Percentiles rank a stretch among this genome's conserved stretches.
phyloP scores from a whole-genome alignment of 179 eudicot species.

The Pouteria campechiana region DNA sequence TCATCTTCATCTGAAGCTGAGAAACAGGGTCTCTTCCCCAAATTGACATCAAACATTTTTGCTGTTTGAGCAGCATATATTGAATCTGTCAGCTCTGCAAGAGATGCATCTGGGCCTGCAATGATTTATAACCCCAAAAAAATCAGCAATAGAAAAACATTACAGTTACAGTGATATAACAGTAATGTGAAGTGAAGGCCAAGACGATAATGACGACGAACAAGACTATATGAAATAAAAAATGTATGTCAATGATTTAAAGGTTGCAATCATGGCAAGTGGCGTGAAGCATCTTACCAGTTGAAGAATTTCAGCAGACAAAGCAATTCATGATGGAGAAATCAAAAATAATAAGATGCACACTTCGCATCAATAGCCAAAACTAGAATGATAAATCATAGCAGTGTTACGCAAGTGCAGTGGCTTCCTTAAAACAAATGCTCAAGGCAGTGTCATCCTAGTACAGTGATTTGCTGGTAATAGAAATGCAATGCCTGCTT shows the following conservation, averaged over 20 bases:
- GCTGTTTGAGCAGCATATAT: conserved; percentile 57
- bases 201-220: not conserved
- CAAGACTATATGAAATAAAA: too few species aligned
- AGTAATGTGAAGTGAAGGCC: not conserved
- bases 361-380: too few species aligned
- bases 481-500: too few species aligned
- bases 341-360: too few species aligned
- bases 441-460: too few species aligned
- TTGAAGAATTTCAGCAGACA: not conserved
- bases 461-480: too few species aligned
- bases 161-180: not conserved
- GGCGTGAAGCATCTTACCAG: not conserved
- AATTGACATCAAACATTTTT: conserved; percentile 26
- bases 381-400: too few species aligned
- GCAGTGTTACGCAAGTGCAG: too few species aligned
- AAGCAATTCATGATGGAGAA: too few species aligned
- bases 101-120: conserved; percentile 52
- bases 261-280: not conserved
- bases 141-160: not conserved
- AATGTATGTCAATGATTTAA: too few species aligned
- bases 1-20: conserved; percentile 21
- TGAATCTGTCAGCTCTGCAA: conserved; percentile 50
- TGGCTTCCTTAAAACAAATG: too few species aligned
- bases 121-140: not conserved
- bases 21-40: conserved; percentile 7